Evolutionary conservation across 73 alveolate genomes (phyloP).

Genomic region (Blepharisma japonicum): DNA sequence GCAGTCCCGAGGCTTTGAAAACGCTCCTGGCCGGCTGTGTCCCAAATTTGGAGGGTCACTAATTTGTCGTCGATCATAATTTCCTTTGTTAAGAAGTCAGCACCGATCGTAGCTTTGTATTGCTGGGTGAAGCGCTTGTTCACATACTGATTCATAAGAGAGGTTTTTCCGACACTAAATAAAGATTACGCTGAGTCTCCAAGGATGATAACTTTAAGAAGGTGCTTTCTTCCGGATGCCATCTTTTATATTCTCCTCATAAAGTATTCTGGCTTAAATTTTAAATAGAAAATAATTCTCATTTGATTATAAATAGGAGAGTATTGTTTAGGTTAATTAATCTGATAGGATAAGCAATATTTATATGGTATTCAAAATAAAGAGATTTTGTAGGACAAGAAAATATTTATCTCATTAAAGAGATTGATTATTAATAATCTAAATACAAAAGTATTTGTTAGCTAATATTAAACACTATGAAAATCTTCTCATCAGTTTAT

Average conservation of each 20-base stretch:
- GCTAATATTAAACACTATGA: too few species aligned
- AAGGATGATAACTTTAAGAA: conserved; percentile 88
- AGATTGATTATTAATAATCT: too few species aligned
- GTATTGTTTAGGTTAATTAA: too few species aligned
- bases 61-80: conserved; percentile 82
- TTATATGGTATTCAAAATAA: too few species aligned
- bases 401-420: too few species aligned
- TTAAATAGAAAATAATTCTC: too few species aligned
- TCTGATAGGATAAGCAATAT: too few species aligned
- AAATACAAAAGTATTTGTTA: too few species aligned
- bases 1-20: conserved; percentile 93
- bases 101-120: conserved; percentile 96
- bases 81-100: conserved; percentile 94
- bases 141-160: conserved; percentile 85
- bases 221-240: conserved; percentile 88
- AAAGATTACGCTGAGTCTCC: conserved; percentile 88
- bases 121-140: conserved; percentile 77
- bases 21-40: conserved; percentile 69
- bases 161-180: conserved; percentile 90
- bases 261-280: too few species aligned
- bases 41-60: conserved; percentile 77
- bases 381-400: too few species aligned
- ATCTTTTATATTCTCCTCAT: conserved; percentile 32
- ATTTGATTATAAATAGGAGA: too few species aligned
- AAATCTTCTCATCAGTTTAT: too few species aligned